Evolutionary conservation across 306 rosid genomes (phyloP), one percentile per base, ranked within the genome.

Genomic region (Coriaria nepalensis): DNA sequence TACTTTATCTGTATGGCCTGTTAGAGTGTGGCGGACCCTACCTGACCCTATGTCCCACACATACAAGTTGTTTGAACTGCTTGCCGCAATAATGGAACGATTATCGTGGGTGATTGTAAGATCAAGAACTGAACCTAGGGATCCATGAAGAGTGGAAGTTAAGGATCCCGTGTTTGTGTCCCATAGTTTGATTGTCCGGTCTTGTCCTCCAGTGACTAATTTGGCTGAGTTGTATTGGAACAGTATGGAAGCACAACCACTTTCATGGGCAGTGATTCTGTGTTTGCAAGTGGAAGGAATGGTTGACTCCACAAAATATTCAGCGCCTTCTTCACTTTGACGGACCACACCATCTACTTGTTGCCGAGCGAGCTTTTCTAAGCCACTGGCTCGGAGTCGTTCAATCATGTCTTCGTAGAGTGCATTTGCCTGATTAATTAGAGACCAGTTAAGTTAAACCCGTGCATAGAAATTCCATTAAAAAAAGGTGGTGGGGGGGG

Each of bases 301-400:
- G 47, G 59, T 64, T 36, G 94, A 77, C 68, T 85, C 95, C 52
- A 55, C 54, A 66, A 77, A 92, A 66, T 79, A 92, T 44, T 85
- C 96, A 20, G 94, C 98, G 56, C 98, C 98, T 49, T 79, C 98
- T 76, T 92, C 98, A 39, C 76, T 71, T 64, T 50, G 85, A n/a
- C 98, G 94, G 61, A 92, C 98, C 57, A 92, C 79, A 36, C 98
- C 98, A 70, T 92, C 98, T n/a, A 92, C 87, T 57, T 92, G 98
- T 64, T 77, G 94, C 68, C 62, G 75, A 50, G 98, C 98, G 58
- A 92, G 94, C 57, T 71, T 74, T 63, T 92, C 96, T 60, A 92
- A 69, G 49, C 86, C 95, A 49, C 93, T 82, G 49, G 93, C 94
- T 76, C 44, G 79, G 45, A 92, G 71, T 59, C 73, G 72, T 54